Evolutionary conservation across 352 stramenopile species (phyloP).

Genomic region (Globisporangium parvum): DNA sequence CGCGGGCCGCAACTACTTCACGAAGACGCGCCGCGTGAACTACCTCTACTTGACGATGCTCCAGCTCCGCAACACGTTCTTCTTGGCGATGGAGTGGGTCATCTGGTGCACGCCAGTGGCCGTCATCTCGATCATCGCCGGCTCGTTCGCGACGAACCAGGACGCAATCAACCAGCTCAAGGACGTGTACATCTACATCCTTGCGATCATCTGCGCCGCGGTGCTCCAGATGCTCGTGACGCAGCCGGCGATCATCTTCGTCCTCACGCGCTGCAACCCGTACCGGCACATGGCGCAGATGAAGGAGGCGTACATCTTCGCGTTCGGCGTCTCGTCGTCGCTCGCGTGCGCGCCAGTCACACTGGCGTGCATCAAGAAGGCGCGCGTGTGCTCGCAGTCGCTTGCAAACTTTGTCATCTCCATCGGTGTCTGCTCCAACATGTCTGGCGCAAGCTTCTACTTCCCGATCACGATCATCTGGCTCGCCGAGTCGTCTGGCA

Average conservation of each 20-base stretch:
- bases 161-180: constrained; percentile 25
- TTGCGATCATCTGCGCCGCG: constrained; percentile 29
- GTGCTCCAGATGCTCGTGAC: constrained; percentile 45
- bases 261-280: constrained; percentile 57
- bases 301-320: constrained; percentile 57
- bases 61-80: constrained; percentile 68
- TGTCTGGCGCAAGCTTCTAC: constrained; percentile 51
- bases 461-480: constrained; percentile 57
- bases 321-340: constrained; percentile 61
- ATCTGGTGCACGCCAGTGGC: constrained; percentile 61
- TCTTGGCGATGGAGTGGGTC: constrained; percentile 62
- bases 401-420: constrained; percentile 74
- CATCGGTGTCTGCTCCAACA: constrained; percentile 57
- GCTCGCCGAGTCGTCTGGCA: constrained; percentile 52
- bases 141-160: constrained; percentile 53
- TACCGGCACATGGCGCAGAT: constrained; percentile 66
- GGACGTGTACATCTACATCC: constrained; percentile 49
- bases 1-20: constrained; percentile 51
- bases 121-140: constrained; percentile 59
- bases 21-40: constrained; percentile 48
- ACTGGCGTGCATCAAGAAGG: constrained; percentile 54
- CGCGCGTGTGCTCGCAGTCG: constrained; percentile 56
- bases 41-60: constrained; percentile 63
- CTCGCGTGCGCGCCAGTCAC: constrained; percentile 61
- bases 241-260: constrained; percentile 57